These are phyloP conservation scores for Globisporangium spiculum DNA, from an alignment of 352 stramenopile species.

Conservation along the genomic window DNA sequence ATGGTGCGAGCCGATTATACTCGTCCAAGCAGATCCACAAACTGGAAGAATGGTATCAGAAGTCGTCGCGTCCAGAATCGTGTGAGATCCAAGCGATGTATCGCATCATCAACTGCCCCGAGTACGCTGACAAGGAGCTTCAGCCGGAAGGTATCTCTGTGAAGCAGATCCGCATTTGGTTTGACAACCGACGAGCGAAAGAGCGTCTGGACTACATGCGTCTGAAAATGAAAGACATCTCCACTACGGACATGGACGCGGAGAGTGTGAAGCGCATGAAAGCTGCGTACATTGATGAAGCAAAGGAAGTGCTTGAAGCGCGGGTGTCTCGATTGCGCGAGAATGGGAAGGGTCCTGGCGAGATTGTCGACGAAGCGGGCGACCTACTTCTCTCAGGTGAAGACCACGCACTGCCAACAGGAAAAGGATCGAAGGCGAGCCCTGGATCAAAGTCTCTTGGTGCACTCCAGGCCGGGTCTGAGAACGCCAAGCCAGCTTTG, in stretches of 20 bases:
- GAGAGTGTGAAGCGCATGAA: constrained; percentile 88
- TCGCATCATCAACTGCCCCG: constrained; percentile 82
- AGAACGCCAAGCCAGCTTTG: constrained; percentile 18
- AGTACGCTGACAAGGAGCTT: constrained; percentile 80
- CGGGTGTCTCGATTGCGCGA: constrained; percentile 78
- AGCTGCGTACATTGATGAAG: constrained; percentile 84
- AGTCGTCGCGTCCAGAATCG: constrained; percentile 73
- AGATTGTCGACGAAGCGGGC: constrained; percentile 82
- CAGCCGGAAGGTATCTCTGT: constrained; percentile 84
- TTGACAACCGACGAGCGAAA: constrained; percentile 84
- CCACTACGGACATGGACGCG: constrained; percentile 76
- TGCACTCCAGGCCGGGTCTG: constrained; percentile 13
- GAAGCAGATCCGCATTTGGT: constrained; percentile 88
- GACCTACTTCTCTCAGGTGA: constrained; percentile 54
- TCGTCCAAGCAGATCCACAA: constrained; percentile 87
- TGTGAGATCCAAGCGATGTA: constrained; percentile 90
- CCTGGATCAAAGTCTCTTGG: constrained; percentile 27
- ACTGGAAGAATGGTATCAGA: constrained; percentile 87
- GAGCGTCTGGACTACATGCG: constrained; percentile 87
- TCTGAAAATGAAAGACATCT: constrained; percentile 88
- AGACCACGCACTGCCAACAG: constrained; percentile 41
- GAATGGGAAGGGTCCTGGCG: constrained; percentile 58
- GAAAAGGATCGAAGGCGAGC: constrained; percentile 33
- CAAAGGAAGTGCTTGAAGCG: constrained; percentile 84
- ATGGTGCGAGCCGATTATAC: constrained; percentile 78